Base-by-base conservation (phyloP, 1,139 yeast genomes). In the Tardiomyces blankii region DNA sequence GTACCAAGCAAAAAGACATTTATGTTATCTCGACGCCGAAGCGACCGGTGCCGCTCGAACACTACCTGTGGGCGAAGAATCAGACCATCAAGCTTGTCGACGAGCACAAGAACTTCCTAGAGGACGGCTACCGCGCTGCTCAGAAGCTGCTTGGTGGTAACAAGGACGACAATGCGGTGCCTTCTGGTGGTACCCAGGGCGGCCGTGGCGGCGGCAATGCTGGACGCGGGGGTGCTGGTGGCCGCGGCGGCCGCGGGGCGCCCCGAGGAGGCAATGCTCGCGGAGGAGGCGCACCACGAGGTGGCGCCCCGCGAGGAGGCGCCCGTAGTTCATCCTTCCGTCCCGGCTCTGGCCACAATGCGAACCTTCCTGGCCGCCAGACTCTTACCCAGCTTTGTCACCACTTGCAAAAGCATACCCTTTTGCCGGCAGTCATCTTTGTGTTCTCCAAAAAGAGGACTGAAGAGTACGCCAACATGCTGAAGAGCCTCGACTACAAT, bases 1-100 rank as follows among this genome's bases (percentile, higher is more conserved):
- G 98, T 64, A 91, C 98, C 0, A 91, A 91, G 61, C 93, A 86
- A 55, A 89, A 89, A 62, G 95, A 91, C 58, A 91, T 91, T 2
- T 91, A 89, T 58, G 98, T 91, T 40, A 91, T 91, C 38, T 86
- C 96, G 0, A 91, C 98, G 0, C 89, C 95, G 11, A 86, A 91
- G 61, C 78, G 98, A 61, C 98, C 98, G 0, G 95, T 91, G 27
- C 98, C 98, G 0, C 68, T 91, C 49, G 96, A 87, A 59, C 86
- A 89, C 39, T 82, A 73, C 53, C 68, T 87, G 12, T 87, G 95
- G 83, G 91, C 95, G 0, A 81, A 80, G 53, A 70, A 74, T 49
- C 68, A 76, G 42, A 63, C 84, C 49, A 77, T 73, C 55, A 88
- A 87, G 58, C 78, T 86, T 1, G 82, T 91, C 32, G 87, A 81